A percentile compares a stretch with the other conserved stretches of the same genome.
These are phyloP conservation scores for Boeremia lycopersici DNA, from an alignment of 2,329 filamentous ascomycete species.

Conservation along the genomic window DNA sequence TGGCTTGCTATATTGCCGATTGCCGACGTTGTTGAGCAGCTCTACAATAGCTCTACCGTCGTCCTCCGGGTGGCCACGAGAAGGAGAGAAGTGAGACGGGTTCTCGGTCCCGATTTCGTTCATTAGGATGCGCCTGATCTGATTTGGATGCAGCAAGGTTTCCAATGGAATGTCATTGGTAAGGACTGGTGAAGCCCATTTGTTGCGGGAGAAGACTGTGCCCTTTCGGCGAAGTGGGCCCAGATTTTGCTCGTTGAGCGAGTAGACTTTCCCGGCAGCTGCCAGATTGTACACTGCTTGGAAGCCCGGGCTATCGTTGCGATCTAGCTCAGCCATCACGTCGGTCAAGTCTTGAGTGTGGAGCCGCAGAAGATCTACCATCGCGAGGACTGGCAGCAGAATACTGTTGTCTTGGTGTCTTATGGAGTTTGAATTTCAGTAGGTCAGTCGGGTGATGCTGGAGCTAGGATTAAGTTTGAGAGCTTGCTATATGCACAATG, in stretches of 20 bases:
- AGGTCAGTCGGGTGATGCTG: not conserved
- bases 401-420: not conserved
- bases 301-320: constrained; percentile 3
- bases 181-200: constrained; percentile 15
- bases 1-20: constrained; percentile 4
- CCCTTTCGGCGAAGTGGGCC: constrained; percentile 5
- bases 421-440: not conserved
- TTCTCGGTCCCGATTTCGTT: constrained; percentile 15
- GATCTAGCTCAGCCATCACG: constrained; percentile 17
- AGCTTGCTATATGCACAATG: not conserved
- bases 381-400: not conserved
- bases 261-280: constrained; percentile 1
- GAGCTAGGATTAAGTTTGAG: not conserved
- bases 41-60: constrained; percentile 7
- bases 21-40: constrained; percentile 17
- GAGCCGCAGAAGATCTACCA: not conserved
- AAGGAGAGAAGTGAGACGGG: constrained; percentile 12
- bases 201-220: not conserved
- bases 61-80: constrained; percentile 1
- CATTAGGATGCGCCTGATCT: constrained; percentile 8
- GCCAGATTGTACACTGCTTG: not conserved
- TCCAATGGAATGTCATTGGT: not conserved
- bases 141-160: not conserved
- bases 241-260: constrained; percentile 11
- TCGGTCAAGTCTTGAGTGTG: constrained; percentile 18